Percentiles rank a stretch among this genome's conserved stretches.
phyloP scores from a whole-genome alignment of 2,329 filamentous ascomycete species.

The Huntiella bhutanensis region DNA sequence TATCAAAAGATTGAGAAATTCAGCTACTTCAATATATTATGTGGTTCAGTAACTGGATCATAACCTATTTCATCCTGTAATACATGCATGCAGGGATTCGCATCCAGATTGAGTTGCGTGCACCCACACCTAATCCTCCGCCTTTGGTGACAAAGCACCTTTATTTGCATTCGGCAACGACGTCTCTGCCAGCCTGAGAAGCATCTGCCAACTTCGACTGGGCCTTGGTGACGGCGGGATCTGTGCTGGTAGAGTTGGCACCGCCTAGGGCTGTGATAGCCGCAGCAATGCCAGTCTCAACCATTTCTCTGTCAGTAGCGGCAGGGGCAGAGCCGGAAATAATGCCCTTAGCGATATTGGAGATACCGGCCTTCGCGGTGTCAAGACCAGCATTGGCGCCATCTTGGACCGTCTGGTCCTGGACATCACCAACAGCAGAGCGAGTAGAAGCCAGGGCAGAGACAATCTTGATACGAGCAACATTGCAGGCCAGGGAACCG shows the following conservation, averaged over 20 bases:
- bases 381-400: conserved; percentile 6
- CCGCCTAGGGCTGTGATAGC: conserved; percentile 1
- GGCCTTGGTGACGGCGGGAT: background rate
- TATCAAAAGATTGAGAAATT: too few relatives aligned
- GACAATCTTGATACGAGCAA: conserved; percentile 9
- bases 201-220: conserved; percentile 1
- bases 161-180: conserved; percentile 4
- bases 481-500: conserved; percentile 6
- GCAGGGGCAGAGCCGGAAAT: conserved; percentile 4
- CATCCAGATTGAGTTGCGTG: too few relatives aligned
- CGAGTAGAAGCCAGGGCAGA: conserved; percentile 6
- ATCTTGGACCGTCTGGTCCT: conserved; percentile 1
- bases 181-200: conserved; percentile 2
- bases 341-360: conserved; percentile 7
- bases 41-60: background rate
- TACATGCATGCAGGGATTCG: too few relatives aligned
- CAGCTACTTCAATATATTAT: too few relatives aligned
- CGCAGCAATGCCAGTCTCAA: conserved; percentile 6
- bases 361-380: conserved; percentile 3
- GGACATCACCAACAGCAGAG: conserved; percentile 3
- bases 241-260: conserved; percentile 2
- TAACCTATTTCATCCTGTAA: background rate
- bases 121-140: background rate
- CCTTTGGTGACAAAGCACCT: too few relatives aligned
- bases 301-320: conserved; percentile 2